Base-by-base conservation (phyloP, 2,329 filamentous ascomycete species). In the Cladosporium austrohemisphaericum region DNA sequence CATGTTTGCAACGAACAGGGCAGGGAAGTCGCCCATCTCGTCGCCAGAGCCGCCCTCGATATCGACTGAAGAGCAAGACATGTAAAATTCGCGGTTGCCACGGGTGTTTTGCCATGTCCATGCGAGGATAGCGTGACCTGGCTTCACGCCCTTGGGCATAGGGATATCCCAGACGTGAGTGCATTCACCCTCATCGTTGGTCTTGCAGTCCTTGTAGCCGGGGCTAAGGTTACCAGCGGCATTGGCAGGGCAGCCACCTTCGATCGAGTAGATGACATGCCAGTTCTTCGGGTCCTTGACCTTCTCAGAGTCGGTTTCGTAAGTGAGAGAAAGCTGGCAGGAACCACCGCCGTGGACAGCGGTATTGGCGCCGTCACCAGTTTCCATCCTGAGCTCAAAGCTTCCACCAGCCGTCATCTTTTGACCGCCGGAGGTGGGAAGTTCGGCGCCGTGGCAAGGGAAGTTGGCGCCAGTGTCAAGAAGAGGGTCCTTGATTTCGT, bases 31-130 rank as follows among this genome's bases (percentile, higher is more conserved):
- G 31, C 79, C 65, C 54, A 84, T 78, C 56, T 79, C 79, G 1
- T 73, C 67, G 49, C 80, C 60, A 35, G 81, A 78, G 18, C 71
- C 70, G 3, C 68, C 71, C 0, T 79, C 80, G 19, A 97, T 76
- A 0, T 75, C 78, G 40, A 95, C 68, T 0, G 88, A 81, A 0
- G 86, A 88, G 60, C 92, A 98, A 77, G 95, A 94, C 90, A 95
- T 95, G 77, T 97, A 96, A 78, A 95, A 89, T 66, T 97, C 93
- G 1, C 91, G 84, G 73, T 95, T 95, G 2, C 93, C 93, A 8
- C 95, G 63, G 52, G 85, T 86, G 70, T 97, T 97, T 70, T 95
- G 82, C 93, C 93, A 97, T 1, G 89, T 89, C 90, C 91, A 97
- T 0, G 88, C 88, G 4, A 97, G 75, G 0, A 84, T 87, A 20